A percentile compares a stretch with the other conserved stretches of the same genome.
Evolutionary conservation across 1,139 yeast species (phyloP).

Genomic region (Sporopachydermia cereana): DNA sequence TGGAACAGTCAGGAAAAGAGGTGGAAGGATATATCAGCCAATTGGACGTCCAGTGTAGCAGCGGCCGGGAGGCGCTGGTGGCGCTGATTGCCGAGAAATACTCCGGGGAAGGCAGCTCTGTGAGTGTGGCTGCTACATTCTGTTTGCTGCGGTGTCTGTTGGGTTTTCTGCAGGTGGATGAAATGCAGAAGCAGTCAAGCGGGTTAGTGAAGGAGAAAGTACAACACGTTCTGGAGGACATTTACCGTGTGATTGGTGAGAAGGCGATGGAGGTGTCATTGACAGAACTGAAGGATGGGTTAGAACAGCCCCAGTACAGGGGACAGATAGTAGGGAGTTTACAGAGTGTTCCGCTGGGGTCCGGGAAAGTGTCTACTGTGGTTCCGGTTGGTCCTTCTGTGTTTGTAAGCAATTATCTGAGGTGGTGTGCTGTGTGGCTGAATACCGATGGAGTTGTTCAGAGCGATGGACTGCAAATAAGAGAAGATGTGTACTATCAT

Average conservation of each 20-base stretch:
- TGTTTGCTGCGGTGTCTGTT: neutral
- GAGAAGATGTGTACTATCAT: conserved; percentile 4
- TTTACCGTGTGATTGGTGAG: neutral
- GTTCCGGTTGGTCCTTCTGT: conserved; percentile 3
- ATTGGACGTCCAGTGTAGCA: neutral
- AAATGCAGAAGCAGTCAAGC: neutral
- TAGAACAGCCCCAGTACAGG: neutral
- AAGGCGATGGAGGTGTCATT: neutral
- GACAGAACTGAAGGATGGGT: neutral
- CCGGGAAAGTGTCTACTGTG: neutral
- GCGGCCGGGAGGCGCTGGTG: neutral
- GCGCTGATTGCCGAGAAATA: neutral
- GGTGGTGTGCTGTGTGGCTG: neutral
- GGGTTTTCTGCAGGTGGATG: neutral
- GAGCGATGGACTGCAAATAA: neutral
- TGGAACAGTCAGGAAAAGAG: neutral
- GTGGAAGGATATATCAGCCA: neutral
- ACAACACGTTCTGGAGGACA: neutral
- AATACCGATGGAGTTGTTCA: neutral
- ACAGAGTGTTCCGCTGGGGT: neutral
- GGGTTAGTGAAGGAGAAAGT: neutral
- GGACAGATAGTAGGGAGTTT: neutral
- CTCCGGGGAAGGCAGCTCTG: neutral
- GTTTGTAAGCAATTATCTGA: neutral
- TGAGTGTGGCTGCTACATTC: neutral